Evolutionary conservation across 2,329 filamentous ascomycete genomes (phyloP), one percentile per base, ranked within the genome.

Genomic region (Aspergillus terreus): DNA sequence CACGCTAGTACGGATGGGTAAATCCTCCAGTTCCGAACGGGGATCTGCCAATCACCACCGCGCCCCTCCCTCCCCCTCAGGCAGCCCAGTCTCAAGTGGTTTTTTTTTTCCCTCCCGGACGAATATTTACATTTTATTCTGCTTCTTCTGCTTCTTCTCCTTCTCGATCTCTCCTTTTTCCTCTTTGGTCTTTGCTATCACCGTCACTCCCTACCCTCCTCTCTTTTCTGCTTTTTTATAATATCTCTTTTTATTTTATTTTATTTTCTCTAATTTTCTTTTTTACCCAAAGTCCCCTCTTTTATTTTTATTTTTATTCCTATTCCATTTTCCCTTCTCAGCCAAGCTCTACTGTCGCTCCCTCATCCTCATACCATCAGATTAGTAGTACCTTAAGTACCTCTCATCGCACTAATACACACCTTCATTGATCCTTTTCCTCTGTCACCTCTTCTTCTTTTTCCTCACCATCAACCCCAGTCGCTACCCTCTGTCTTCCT

Each of bases 31-130:
- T 56, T 57, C 52, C 56, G 56, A 53, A 43, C 44, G 52, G 49
- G 47, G 55, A 61, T 59, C 58, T 51, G 47, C 59, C 59, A 62
- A 61, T 62, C 49, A 58, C 50, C 44, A 47, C 46, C 54, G 57
- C 55, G 52, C 52, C 55, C 53, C 54, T 52, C 50, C 49, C 45
- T 19, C 49, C 46, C 7, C 27, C 46, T 45, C 52, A 52, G 50
- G 46, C 56, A 50, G 40, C 46, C 47, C 35, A 38, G 35, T 38
- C 14, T 15, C 14, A 7, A 7, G 14, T 38, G 32, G 44, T 55
- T 48, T 56, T 56, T 33, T 47, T 44, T 49, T 46, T 51, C 51
- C 48, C 30, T 53, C 49, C 48, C 32, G 42, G 44, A 41, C 4
- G 11, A 45, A 45, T 35, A 45, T 27, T 52, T 19, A 46, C 54